Evolutionary conservation across 805 yeast genomes (phyloP).

Genomic region (Candida quercuum): DNA sequence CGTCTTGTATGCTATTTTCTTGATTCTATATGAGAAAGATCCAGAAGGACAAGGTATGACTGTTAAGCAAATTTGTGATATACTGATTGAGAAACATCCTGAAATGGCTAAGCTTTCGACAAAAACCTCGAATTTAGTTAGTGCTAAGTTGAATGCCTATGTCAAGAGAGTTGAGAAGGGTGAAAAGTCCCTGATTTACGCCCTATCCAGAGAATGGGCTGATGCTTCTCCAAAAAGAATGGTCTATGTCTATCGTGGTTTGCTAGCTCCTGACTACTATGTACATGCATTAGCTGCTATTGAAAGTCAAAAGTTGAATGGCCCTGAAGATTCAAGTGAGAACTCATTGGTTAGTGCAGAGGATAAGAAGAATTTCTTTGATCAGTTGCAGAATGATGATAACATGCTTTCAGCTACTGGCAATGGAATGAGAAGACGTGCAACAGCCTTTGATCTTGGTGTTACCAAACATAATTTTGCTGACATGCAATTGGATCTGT

Average conservation of each 20-base stretch:
- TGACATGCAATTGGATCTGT: constrained; percentile 32
- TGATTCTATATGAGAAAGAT: constrained; percentile 65
- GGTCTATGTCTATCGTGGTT: constrained; percentile 83
- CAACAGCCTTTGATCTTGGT: constrained; percentile 49
- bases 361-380: constrained; percentile 18
- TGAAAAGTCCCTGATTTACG: constrained; percentile 65
- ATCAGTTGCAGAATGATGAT: constrained; percentile 18
- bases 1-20: constrained; percentile 70
- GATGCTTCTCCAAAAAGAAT: constrained; percentile 85
- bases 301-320: constrained; percentile 39
- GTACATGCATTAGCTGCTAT: constrained; percentile 62
- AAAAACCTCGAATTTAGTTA: constrained; percentile 73
- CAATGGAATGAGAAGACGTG: constrained; percentile 36
- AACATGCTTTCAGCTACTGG: constrained; percentile 4
- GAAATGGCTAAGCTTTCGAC: constrained; percentile 79
- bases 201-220: constrained; percentile 84
- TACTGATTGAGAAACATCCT: constrained; percentile 67
- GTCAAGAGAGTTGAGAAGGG: constrained; percentile 84
- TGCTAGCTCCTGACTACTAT: constrained; percentile 69
- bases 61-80: constrained; percentile 83
- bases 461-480: constrained; percentile 31
- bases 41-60: constrained; percentile 75
- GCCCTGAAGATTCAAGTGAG: constrained; percentile 7
- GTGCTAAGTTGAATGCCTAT: constrained; percentile 80
- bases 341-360: constrained; percentile 18